Evolutionary conservation across 2,329 filamentous ascomycete genomes (phyloP), one percentile per base, ranked within the genome.

Genomic region (Cladosporium phlei): DNA sequence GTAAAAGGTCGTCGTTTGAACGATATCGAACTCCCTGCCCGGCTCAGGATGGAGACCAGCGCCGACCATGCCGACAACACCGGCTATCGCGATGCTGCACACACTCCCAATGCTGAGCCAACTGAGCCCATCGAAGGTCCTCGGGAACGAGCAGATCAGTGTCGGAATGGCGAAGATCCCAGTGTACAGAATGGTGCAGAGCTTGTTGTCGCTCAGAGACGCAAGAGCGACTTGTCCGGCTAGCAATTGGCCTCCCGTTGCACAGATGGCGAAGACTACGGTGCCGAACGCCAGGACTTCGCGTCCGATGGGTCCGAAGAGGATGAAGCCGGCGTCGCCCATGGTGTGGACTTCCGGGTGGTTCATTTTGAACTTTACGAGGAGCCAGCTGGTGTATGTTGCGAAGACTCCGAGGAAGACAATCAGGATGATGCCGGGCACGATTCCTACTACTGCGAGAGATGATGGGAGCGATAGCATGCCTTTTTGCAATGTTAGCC

Each of bases 391-490:
- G 1, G 74, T 77, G 54, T 75, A 78, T 2, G 73, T 71, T 1
- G 73, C 73, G 46, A 77, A 76, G 7, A 69, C 56, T 24, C 74
- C 74, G 7, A 77, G 66, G 54, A 76, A 75, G 17, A 71, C 51
- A 49, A 77, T 76, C 25, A 76, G 60, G 34, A 76, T 61, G n/a
- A 76, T 59, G 5, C 75, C 74, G 0, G 75, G 75, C 2, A 76
- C 71, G 38, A 77, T 64, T 17, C 75, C 75, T 10, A 78, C 73
- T 2, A 71, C 69, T 1, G 74, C 74, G 3, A 77, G 61, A 16
- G 71, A 74, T 4, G 70, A 74, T 0, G 76, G 75, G 4, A 78
- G 62, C 4, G 70, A 75, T 6, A 78, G 67, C 69, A 77, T 77
- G 44, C 44, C 44, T 33, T 5, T 2, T n/a, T n/a, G n/a, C n/a